phyloP scores from a whole-genome alignment of 768 basidiomycete species.

The Psilocybe sp. region DNA sequence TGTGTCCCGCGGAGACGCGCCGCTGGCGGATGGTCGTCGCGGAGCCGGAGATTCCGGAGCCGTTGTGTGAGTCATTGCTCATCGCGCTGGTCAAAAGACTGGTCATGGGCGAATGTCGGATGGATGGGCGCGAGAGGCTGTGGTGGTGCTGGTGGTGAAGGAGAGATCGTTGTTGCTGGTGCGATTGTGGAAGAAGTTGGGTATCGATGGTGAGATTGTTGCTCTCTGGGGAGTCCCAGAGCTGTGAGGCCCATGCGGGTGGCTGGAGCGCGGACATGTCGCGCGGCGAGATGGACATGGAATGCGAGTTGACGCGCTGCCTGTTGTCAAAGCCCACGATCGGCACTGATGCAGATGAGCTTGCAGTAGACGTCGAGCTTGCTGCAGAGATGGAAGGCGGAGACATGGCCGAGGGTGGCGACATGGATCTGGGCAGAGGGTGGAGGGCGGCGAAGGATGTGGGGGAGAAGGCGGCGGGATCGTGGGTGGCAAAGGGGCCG shows the following conservation, averaged over 20 bases:
- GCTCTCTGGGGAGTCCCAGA: slow-evolving; percentile 50
- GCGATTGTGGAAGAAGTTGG: too few relatives aligned
- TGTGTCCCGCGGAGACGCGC: slow-evolving; percentile 47
- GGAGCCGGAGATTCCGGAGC: slow-evolving; percentile 29
- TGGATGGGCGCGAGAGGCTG: slow-evolving; percentile 36
- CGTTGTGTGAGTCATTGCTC: too few relatives aligned
- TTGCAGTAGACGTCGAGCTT: too few relatives aligned
- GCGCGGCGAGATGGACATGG: slow-evolving; percentile 44
- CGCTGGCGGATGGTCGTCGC: slow-evolving; percentile 35
- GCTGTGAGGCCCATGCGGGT: slow-evolving; percentile 65
- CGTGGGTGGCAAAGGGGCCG: slow-evolving; percentile 29
- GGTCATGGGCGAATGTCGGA: slow-evolving; percentile 46
- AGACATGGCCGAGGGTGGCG: slow-evolving; percentile 56
- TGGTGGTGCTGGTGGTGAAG: slow-evolving; percentile 42
- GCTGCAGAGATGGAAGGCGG: slow-evolving; percentile 51
- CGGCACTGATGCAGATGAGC: too few relatives aligned
- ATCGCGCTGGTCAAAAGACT: slow-evolving; percentile 17
- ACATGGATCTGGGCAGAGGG: slow-evolving; percentile 60
- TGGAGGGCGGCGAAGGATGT: slow-evolving; percentile 58
- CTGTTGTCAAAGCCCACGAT: too few relatives aligned
- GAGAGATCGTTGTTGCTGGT: neutral
- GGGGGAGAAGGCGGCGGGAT: slow-evolving; percentile 51
- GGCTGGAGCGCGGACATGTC: slow-evolving; percentile 54
- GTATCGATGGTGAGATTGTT: too few relatives aligned
- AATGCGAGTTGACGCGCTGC: too few relatives aligned